These are phyloP conservation scores for Curvularia eragrostidis DNA, from an alignment of 2,329 filamentous ascomycete genomes.

Conservation along the genomic window DNA sequence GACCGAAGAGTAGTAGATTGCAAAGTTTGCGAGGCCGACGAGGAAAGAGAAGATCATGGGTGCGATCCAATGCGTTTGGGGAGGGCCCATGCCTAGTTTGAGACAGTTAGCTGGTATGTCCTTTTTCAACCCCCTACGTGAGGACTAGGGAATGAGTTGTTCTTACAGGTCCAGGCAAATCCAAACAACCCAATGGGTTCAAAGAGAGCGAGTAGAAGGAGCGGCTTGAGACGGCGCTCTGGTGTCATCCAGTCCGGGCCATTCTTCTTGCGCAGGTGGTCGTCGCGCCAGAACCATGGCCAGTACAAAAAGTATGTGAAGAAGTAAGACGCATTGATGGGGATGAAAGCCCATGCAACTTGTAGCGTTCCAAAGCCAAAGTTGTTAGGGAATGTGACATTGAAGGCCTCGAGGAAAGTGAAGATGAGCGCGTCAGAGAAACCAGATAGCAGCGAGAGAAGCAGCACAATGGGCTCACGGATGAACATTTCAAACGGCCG, in stretches of 20 bases:
- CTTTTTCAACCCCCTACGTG: no score
- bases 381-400: slow-evolving; percentile 66
- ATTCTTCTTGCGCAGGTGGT: slow-evolving; percentile 43
- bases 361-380: slow-evolving; percentile 67
- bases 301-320: slow-evolving; percentile 67
- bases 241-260: slow-evolving; percentile 62
- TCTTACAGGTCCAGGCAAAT: slow-evolving; percentile 68
- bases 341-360: slow-evolving; percentile 63
- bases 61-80: slow-evolving; percentile 69
- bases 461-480: slow-evolving; percentile 75
- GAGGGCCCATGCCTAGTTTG: slow-evolving; percentile 57
- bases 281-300: slow-evolving; percentile 55
- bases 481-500: slow-evolving; percentile 69
- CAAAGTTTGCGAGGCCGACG: slow-evolving; percentile 73
- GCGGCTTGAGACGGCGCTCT: slow-evolving; percentile 65
- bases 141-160: no score
- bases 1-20: slow-evolving; percentile 77
- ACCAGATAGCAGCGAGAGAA: slow-evolving; percentile 73
- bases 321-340: slow-evolving; percentile 65
- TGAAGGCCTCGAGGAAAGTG: slow-evolving; percentile 75
- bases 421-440: slow-evolving; percentile 80
- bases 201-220: slow-evolving; percentile 65
- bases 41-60: slow-evolving; percentile 69
- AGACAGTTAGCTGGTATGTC: neutral
- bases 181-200: slow-evolving; percentile 72